These are phyloP conservation scores for Laguncularia racemosa DNA, from an alignment of 345 rosid species.

Conservation along the genomic window DNA sequence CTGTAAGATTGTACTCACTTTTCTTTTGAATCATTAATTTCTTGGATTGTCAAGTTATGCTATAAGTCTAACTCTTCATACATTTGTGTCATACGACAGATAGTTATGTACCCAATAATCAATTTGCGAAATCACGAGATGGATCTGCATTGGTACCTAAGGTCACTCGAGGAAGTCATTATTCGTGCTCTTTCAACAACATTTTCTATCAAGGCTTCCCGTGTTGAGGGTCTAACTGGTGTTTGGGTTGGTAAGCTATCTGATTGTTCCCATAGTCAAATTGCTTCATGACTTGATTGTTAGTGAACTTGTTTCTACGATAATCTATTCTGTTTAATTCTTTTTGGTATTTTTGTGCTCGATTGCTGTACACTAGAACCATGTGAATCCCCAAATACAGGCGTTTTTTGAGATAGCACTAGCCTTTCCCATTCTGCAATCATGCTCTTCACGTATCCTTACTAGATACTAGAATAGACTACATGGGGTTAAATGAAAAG, in stretches of 20 bases:
- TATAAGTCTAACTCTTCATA: conserved; percentile 13
- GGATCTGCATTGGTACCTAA: conserved; percentile 95
- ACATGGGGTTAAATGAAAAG: too few relatives aligned
- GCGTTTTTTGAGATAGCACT: too few relatives aligned
- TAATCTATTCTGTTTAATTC: neutral
- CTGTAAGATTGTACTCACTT: too few relatives aligned
- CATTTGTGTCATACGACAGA: conserved; percentile 33
- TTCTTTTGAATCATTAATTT: too few relatives aligned
- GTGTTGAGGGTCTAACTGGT: conserved; percentile 71
- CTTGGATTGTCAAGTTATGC: too few relatives aligned
- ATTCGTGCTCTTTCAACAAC: conserved; percentile 61
- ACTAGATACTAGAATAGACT: too few relatives aligned
- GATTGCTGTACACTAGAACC: too few relatives aligned
- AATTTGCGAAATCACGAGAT: conserved; percentile 83
- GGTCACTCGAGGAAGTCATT: conserved; percentile 80
- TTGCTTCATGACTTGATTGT: neutral
- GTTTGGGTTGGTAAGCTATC: conserved; percentile 72
- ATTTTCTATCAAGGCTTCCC: conserved; percentile 68
- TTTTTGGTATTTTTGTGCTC: too few relatives aligned
- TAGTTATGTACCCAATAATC: conserved; percentile 82
- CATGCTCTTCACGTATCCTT: too few relatives aligned
- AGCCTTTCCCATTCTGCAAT: too few relatives aligned
- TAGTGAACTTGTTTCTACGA: neutral
- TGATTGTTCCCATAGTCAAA: conserved; percentile 1
- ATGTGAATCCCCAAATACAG: too few relatives aligned